Base-by-base conservation (phyloP, 2,329 filamentous ascomycete species). In the Penicillium sp. region DNA sequence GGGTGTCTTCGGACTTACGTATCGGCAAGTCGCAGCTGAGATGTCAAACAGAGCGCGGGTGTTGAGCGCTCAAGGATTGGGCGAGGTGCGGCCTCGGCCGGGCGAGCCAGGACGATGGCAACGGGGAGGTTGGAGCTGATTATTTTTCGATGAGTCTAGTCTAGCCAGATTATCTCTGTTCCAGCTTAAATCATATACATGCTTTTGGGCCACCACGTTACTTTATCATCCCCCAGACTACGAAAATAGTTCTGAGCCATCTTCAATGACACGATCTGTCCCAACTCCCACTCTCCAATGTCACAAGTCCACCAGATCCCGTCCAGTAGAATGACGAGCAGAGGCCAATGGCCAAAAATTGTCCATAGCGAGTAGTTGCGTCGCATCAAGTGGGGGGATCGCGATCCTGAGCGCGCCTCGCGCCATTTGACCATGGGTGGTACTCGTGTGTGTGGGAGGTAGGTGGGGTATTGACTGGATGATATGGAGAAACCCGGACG, bases 271-370 rank as follows among this genome's bases (percentile, higher is more conserved):
- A 69, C 55, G 13, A 70, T 50, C 33, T 66, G 67, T 2, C 62
- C 59, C 14, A 70, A 55, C 16, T 70, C 66, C 66, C 68, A 69
- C 14, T 63, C 41, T 19, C 69, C 69, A 55, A 71, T 71, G 24
- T 62, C 66, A 18, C 60, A 55, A 50, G 74, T 67, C 74, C 73
- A 75, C 74, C 73, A 76, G 39, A 75, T 65, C n/a, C 68, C 66
- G 33, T 69, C 68, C 31, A 73, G 47, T 37, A 71, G 59, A 54
- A 69, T 66, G 14, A 75, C 63, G 14, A 75, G 56, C 1, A 73
- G 69, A 58, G 75, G 27, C 44, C 44, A 47, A 35, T 47, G 44
- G 6, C 24, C 44, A 18, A 47, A 47, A 9, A 47, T 47, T 47
- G 6, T 47, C 44, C 44, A 47, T 31, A 9, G 44, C 44, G 3